Evolutionary conservation across 2,329 filamentous ascomycete genomes (phyloP), one percentile per base, ranked within the genome.

Genomic region (Curvularia sp.): DNA sequence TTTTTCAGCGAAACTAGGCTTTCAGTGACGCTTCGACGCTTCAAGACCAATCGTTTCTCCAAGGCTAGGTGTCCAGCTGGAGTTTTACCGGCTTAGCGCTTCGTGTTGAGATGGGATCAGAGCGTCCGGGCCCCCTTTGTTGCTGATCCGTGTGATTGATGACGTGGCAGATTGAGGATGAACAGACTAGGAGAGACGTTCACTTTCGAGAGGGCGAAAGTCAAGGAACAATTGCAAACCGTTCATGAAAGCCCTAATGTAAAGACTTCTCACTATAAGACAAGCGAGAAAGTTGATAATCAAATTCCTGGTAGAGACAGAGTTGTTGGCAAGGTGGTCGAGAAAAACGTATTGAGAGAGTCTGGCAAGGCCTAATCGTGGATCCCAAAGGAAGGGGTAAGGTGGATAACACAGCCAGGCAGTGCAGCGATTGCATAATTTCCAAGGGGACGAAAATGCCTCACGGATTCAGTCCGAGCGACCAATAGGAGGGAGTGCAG

Each of bases 371-470:
- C 49, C 3, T 53, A 18, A 53, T 27, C 30, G 27, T 45, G 19
- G 49, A 28, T 51, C 38, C 39, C 6, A 13, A 46, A 38, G 25
- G 28, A 53, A 10, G 49, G 39, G 21, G 49, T 34, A 45, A 10
- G 46, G 36, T 59, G 45, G 43, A 49, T 38, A 18, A 43, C 39
- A 59, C 15, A 21, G 38, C 48, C 25, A 41, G 61, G 52, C 48
- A 28, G 50, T 42, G 55, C 38, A 46, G 46, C 48, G 8, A 25
- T 39, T 60, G 55, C 49, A 64, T 61, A 27, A 60, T 48, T 57
- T 25, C 45, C 42, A 45, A 56, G 51, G 50, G 53, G 1, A 48
- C 36, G 52, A 66, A 66, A 65, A 63, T 66, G 42, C 57, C 61
- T 66, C 39, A 63, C 15, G 10, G 48, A 41, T 42, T 23, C 23